These are phyloP conservation scores for Penicillium psychrofluorescens DNA, from an alignment of 495 filamentous ascomycete species.

Conservation along the genomic window DNA sequence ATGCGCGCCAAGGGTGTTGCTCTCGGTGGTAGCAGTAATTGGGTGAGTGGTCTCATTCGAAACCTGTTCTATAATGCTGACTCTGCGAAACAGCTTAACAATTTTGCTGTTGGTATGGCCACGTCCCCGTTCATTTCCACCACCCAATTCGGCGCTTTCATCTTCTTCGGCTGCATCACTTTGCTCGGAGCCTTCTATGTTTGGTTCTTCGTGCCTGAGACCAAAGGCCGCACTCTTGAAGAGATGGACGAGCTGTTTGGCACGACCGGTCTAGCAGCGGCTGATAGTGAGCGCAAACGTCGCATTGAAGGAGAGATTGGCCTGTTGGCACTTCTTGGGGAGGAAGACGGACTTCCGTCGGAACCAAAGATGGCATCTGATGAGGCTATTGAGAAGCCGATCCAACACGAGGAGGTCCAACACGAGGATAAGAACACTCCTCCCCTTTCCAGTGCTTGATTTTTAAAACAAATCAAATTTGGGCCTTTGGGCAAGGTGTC, in stretches of 20 bases:
- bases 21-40: constrained; percentile 34
- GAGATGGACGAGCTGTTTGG: constrained; percentile 50
- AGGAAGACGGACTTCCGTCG: constrained; percentile 2
- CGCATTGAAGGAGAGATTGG: constrained; percentile 31
- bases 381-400: too few species aligned
- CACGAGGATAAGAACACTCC: too few species aligned
- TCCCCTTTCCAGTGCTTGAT: too few species aligned
- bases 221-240: constrained; percentile 49
- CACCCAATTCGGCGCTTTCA: constrained; percentile 34
- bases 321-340: constrained; percentile 22
- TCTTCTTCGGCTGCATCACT: constrained; percentile 43
- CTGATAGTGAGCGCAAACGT: constrained; percentile 22
- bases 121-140: constrained; percentile 29
- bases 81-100: constrained; percentile 37
- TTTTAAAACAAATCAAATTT: too few species aligned
- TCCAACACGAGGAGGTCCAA: too few species aligned
- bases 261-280: constrained; percentile 21
- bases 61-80: neutral
- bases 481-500: too few species aligned
- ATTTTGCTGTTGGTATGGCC: constrained; percentile 35
- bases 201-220: constrained; percentile 49
- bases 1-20: constrained; percentile 40
- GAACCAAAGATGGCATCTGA: too few species aligned
- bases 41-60: constrained; percentile 18
- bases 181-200: constrained; percentile 41